These are phyloP conservation scores for Botrytis paeoniae DNA, from an alignment of 2,329 filamentous ascomycete species.

Conservation along the genomic window DNA sequence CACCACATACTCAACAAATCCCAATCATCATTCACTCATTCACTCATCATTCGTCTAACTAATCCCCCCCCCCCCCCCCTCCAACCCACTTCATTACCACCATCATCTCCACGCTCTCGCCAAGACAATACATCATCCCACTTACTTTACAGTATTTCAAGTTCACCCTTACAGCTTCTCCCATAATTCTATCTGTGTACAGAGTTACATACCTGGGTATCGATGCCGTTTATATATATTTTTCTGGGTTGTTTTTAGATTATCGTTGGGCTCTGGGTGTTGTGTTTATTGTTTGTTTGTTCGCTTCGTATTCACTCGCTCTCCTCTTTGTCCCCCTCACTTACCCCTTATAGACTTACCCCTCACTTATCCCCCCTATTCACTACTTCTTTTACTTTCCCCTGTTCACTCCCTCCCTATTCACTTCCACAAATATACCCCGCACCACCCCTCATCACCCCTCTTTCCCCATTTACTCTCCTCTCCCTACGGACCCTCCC, in stretches of 20 bases:
- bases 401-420: no score
- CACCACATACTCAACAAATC: neutral
- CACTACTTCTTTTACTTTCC: no score
- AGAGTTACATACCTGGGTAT: neutral
- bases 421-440: neutral
- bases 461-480: neutral
- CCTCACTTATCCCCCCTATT: no score
- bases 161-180: neutral
- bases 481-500: fast-evolving
- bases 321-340: no score
- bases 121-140: neutral
- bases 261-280: no score
- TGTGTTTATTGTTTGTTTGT: no score
- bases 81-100: neutral
- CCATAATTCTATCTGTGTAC: neutral
- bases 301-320: no score
- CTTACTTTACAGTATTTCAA: neutral
- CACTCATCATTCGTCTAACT: no score
- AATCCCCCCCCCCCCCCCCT: neutral
- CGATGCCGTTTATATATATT: neutral
- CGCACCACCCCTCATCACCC: no score
- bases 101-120: neutral
- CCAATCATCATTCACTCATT: no score
- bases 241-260: neutral
- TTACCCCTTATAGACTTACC: no score